Evolutionary conservation across 1,284 basidiomycete species (phyloP), one percentile per base, ranked within the genome.

Genomic region (Austroboletus niveus): DNA sequence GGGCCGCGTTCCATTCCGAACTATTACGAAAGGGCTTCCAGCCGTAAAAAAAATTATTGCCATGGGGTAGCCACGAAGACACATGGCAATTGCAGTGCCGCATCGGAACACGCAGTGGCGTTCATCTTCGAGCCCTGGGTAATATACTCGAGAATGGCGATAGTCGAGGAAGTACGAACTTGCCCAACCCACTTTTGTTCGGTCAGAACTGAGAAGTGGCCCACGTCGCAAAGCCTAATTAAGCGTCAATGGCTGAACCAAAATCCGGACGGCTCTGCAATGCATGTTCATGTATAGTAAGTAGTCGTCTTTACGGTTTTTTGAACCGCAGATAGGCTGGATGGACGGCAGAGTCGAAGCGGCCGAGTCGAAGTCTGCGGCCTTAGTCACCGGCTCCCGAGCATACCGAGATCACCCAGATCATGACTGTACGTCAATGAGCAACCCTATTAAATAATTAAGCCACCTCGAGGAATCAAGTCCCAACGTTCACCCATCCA

Each of bases 51-150:
- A 38, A 15, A 38, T 8, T 17, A 38, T 8, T 38, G 14, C 36
- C 32, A 38, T 17, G 8, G n/a, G 8, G 36, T 48, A 31, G 35
- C 42, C 45, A 22, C 48, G n/a, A 3, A 38, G 14, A n/a, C 36
- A 7, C 36, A 55, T 53, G 52, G 45, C 46, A 44, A 46, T 38
- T 14, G 36, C 3, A 38, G n/a, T 34, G 32, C 32, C 36, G n/a
- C 35, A 53, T 40, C 29, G 49, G 36, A 62, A 61, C 62, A 67
- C 41, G 60, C 59, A 57, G 64, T 57, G 56, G 64, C 64, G 56
- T 60, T 52, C 32, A 34, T 34, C 32, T 4, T 4, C 57, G 52
- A 52, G 38, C 56, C 57, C 52, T 65, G 42, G 42, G 24, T 8
- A 43, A 60, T 44, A 47, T 11, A 50, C 45, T 48, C 22, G 22